Evolutionary conservation across 192 early-diverging fungal genomes (phyloP), one percentile per base, ranked within the genome.

Genomic region (Powellomyces hirtus): DNA sequence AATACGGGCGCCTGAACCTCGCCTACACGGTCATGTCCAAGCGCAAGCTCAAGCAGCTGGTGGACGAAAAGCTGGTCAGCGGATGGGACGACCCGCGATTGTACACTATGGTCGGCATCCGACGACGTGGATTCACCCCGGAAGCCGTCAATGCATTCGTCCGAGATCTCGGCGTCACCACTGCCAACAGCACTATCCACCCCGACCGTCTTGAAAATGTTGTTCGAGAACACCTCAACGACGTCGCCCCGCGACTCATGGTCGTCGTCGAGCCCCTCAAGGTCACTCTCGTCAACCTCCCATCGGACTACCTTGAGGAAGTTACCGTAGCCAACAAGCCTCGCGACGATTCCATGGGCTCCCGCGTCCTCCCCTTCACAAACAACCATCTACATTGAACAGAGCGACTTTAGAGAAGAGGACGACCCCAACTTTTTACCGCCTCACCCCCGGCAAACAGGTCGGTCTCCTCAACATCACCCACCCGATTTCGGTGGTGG

Each of bases 61-160:
- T 94, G 69, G 88, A 87, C 53, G 89, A 90, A 50, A 79, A 80
- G 11, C 63, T 86, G 65, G 93, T 99, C 2, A 74, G 61, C 51
- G 92, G 89, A 18, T 96, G 95, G 90, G 98, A 99, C 79, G 98
- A 99, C 68, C 98, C 98, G 38, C 86, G 98, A 57, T 72, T 99
- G 62, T 98, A 90, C 78, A 98, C 98, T n/a, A 82, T 99, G 49
- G 89, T 89, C 2, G 96, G 90, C 44, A 85, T 99, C 57, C 92
- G 94, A 64, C 91, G 98, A 35, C 94, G 98, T 51, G 98, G 98
- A 50, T 91, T 98, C 60, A 97, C 98, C 59, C 91, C 96, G 0
- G 89, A 92, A 79, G 95, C 98, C 7, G 94, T 99, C 82, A 98
- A 97, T 72, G 92, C 92, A 33, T 99, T 99, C 86, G 94, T 95